Evolutionary conservation across 495 filamentous ascomycete genomes (phyloP).

Genomic region (Tetracladium marchalianum): DNA sequence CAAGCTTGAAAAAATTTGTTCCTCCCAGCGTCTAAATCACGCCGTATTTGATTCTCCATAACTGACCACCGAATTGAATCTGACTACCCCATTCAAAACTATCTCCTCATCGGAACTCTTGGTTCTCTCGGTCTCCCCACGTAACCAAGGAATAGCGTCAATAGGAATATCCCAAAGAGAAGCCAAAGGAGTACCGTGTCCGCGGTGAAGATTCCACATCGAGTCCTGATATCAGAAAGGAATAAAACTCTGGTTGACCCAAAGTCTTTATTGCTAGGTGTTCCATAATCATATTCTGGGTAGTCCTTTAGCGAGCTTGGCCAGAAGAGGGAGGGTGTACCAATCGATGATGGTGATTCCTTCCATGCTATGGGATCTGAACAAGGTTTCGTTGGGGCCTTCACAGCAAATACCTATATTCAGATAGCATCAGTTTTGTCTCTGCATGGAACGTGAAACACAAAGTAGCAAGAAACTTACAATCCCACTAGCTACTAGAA

Average conservation of each 20-base stretch:
- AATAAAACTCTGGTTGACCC: neutral
- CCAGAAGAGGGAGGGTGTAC: neutral
- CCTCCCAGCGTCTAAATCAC: no score
- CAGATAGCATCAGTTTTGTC: neutral
- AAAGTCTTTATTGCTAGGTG: no score
- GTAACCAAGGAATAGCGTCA: conserved; percentile 1
- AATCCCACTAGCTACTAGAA: conserved; percentile 42
- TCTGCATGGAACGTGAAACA: no score
- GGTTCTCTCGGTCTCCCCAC: neutral
- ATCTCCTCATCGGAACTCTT: no score
- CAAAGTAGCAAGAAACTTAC: conserved; percentile 28
- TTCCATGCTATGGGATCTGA: neutral
- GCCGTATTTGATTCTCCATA: no score
- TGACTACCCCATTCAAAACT: no score
- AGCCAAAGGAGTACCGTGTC: conserved; percentile 16
- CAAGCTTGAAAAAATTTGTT: no score
- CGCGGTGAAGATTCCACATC: conserved; percentile 12
- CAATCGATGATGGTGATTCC: no score
- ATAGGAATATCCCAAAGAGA: conserved; percentile 1
- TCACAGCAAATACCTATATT: conserved; percentile 9
- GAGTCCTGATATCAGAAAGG: neutral
- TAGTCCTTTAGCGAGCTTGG: neutral
- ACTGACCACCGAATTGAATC: no score
- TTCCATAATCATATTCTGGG: neutral
- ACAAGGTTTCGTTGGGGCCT: neutral